Evolutionary conservation across 2,329 filamentous ascomycete species (phyloP), one percentile per base, ranked within the genome.

Genomic region (Ophiostoma australiae): DNA sequence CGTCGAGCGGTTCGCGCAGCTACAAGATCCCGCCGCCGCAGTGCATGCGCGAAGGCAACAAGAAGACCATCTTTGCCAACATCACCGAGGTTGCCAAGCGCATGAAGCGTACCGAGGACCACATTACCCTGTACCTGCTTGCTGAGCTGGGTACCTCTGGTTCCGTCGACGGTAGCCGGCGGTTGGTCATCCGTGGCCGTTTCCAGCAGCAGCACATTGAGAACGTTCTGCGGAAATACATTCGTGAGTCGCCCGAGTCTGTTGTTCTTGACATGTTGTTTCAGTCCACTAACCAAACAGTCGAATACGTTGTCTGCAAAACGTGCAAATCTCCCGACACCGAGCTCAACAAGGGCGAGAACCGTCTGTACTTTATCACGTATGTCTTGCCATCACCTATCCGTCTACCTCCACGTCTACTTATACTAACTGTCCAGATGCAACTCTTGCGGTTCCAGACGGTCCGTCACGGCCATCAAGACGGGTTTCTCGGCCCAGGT

Each of bases 141-240:
- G 94, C 95, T 76, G 95, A 99, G 82, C 87, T 99, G 89, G 95
- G 95, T 85, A 99, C 95, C 75, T 96, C 89, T 79, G 95, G 95
- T 81, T 96, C 92, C 80, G 93, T 97, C 71, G 95, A 97, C 83
- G 95, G 94, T 76, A 92, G 88, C 82, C 89, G 93, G 81, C 90
- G 94, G 79, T 83, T 99, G 78, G 94, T 99, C 79, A 99, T 99
- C 87, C 74, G 73, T 87, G 95, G 95, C 86, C 92, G 95, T 79
- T 99, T 99, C 91, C 94, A 98, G 82, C 94, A 98, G 85, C 97
- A 97, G 84, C 94, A 98, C 85, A 94, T 98, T 79, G 95, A 99
- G 85, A 97, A 96, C 82, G 93, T 98, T 70, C 83, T 98, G 79
- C 87, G 94, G 83, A 92, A 94, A 85, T 97, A 97, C 82, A 97